Percentiles rank a stretch among this genome's conserved stretches.
Evolutionary conservation across 202 grass and related monocot genomes (phyloP).

Genomic region (Zizania palustris): DNA sequence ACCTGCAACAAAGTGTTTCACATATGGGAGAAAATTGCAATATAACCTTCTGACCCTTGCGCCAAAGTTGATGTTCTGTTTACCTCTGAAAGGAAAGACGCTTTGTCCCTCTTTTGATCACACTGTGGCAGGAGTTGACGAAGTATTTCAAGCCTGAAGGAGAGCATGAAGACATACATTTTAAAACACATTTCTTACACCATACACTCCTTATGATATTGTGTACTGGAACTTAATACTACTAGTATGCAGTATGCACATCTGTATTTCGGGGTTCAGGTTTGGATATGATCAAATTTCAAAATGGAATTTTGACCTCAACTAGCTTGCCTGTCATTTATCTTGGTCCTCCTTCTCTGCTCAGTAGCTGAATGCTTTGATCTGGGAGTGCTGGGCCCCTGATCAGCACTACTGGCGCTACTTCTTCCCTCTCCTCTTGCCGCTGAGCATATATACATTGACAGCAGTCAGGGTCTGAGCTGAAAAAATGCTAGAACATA

Average conservation of each 20-base stretch:
- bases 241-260: neutral
- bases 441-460: conserved; percentile 43
- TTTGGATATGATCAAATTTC: neutral
- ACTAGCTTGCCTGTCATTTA: conserved; percentile 88
- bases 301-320: conserved; percentile 13
- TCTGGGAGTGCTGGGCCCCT: conserved; percentile 72
- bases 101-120: conserved; percentile 96
- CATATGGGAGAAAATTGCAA: neutral
- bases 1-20: conserved; percentile 56
- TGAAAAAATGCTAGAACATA: neutral
- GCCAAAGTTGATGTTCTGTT: conserved; percentile 22
- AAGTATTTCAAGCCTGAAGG: conserved; percentile 81
- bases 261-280: neutral
- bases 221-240: neutral
- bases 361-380: conserved; percentile 96
- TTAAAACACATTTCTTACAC: neutral
- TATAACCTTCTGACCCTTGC: neutral
- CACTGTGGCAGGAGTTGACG: conserved; percentile 82
- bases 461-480: conserved; percentile 5
- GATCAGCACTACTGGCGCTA: conserved; percentile 72
- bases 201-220: conserved; percentile 1
- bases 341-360: conserved; percentile 90
- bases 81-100: conserved; percentile 98
- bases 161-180: neutral
- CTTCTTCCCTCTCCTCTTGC: conserved; percentile 73